Evolutionary conservation across 2,329 filamentous ascomycete genomes (phyloP).

Genomic region (Mollisia scopiformis): DNA sequence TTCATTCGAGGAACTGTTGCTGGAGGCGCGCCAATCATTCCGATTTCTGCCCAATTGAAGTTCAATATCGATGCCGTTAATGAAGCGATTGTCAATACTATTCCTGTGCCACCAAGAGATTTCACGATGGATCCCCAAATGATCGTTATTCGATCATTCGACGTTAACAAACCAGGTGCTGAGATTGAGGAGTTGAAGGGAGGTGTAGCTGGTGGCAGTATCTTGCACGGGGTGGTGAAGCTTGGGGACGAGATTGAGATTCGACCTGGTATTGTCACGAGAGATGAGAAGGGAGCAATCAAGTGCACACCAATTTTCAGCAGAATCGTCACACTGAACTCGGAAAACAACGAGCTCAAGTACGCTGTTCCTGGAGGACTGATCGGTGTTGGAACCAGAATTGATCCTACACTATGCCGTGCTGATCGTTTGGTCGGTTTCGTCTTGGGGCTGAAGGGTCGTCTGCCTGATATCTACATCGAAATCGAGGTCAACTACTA

Average conservation of each 20-base stretch:
- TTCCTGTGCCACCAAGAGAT: conserved; percentile 88
- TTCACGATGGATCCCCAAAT: conserved; percentile 94
- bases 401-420: conserved; percentile 97
- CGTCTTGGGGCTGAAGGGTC: conserved; percentile 92
- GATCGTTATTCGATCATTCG: conserved; percentile 99
- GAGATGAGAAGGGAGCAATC: conserved; percentile 90
- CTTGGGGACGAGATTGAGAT: conserved; percentile 98
- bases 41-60: conserved; percentile 96
- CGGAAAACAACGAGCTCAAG: conserved; percentile 97
- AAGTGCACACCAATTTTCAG: conserved; percentile 98
- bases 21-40: conserved; percentile 92
- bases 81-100: conserved; percentile 93
- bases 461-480: conserved; percentile 94
- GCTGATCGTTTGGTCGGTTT: conserved; percentile 98
- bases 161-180: conserved; percentile 99
- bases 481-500: conserved; percentile 99
- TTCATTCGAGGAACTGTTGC: conserved; percentile 98
- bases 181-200: conserved; percentile 99
- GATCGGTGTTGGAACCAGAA: conserved; percentile 96
- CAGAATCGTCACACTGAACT: conserved; percentile 91
- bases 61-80: conserved; percentile 99
- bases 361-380: conserved; percentile 97
- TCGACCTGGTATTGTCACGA: conserved; percentile 95
- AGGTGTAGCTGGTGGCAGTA: conserved; percentile 96
- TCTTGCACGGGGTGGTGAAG: conserved; percentile 95